phyloP scores from a whole-genome alignment of 768 basidiomycete genomes.

The Rossbeevera mucosa region DNA sequence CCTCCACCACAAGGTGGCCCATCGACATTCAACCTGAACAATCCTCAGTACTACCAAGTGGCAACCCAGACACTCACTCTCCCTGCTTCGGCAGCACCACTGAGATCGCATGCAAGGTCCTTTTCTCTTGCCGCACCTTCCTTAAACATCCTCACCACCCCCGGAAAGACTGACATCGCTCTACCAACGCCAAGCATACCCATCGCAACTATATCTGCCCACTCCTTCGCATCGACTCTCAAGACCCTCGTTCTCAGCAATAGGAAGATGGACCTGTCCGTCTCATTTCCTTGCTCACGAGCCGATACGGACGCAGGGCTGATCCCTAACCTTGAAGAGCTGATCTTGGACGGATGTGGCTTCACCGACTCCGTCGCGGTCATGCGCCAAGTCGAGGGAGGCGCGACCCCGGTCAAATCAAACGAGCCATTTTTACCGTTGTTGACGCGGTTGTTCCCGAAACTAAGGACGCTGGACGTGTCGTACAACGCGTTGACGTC shows the following conservation, averaged over 20 bases:
- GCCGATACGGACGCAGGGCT: conserved; percentile 35
- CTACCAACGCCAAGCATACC: conserved; percentile 69
- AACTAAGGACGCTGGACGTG: conserved; percentile 61
- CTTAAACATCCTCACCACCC: background rate
- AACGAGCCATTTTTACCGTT: conserved; percentile 55
- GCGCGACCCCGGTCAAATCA: conserved; percentile 39
- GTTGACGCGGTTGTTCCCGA: conserved; percentile 65
- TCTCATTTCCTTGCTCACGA: conserved; percentile 44
- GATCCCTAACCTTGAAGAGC: conserved; percentile 68
- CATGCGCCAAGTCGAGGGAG: conserved; percentile 31
- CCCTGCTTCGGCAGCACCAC: conserved; percentile 54
- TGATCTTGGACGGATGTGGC: conserved; percentile 69
- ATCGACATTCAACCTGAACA: conserved; percentile 36
- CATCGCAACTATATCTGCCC: conserved; percentile 52
- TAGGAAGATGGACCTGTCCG: conserved; percentile 62
- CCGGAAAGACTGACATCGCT: conserved; percentile 39
- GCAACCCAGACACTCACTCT: conserved; percentile 57
- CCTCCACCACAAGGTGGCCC: conserved; percentile 22
- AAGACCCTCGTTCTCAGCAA: conserved; percentile 56
- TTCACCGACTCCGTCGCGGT: conserved; percentile 57
- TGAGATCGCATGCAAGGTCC: conserved; percentile 51
- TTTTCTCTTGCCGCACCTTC: conserved; percentile 48
- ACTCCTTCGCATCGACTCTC: conserved; percentile 58
- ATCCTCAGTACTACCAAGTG: conserved; percentile 56
- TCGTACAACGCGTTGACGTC: conserved; percentile 70